Base-by-base conservation (phyloP, 331 rosid species). In the Malus hybrid region DNA sequence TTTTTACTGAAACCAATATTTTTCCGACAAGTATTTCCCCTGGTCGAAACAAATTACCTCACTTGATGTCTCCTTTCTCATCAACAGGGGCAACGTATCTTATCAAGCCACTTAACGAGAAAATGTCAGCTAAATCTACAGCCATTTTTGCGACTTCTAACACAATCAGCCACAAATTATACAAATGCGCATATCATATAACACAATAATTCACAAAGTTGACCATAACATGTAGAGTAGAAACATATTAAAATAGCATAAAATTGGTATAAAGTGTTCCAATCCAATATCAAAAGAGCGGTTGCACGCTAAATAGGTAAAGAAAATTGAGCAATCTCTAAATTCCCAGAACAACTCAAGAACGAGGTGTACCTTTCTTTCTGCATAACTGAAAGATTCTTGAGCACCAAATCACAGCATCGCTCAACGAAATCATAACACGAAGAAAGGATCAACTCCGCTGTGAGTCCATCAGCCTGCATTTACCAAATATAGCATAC, bases 391-490 rank as follows among this genome's bases (percentile, higher is more conserved):
- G 97, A 76, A 74, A 95, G 96, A 82, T 88, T 89, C 70, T 89
- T 90, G 88, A 83, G 67, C 57, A 92, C 91, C 72, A 86, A 65
- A 60, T 92, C 99, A 82, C 99, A 92, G 15, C 87, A 83, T 32
- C 79, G 80, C 83, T 90, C 97, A 66, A 95, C 85, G 36, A 86
- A 95, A 85, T 95, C 97, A 77, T 95, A 95, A 86, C 96, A 92
- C 70, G 91, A 83, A 2, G 88, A 92, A 42, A 87, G 67, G 11
- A 83, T 85, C 88, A 92, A 69, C 83, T 95, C 99, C 20, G 54
- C 84, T 33, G 87, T 71, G 77, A 95, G 93, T 69, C 99, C 99
- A 65, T 90, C 99, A 60, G 97, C 93, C 99, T 95, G 86, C 39
- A 63, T 86, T 77, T 36, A 80, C 18, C 87, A 85, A 76, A 60